Evolutionary conservation across 768 basidiomycete species (phyloP).

Genomic region (Phaeotremella skinneri): DNA sequence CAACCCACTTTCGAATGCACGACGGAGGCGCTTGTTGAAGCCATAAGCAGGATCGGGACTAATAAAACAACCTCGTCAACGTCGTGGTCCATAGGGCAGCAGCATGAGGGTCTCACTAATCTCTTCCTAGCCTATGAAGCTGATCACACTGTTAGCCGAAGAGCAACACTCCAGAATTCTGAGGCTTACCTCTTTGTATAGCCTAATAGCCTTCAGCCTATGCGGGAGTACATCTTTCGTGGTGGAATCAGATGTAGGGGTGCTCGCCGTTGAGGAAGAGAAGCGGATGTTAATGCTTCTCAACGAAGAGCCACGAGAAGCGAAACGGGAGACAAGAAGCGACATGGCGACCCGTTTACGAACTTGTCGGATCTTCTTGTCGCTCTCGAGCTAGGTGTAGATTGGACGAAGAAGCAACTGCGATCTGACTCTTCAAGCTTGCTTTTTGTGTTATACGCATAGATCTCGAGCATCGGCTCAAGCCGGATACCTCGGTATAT

Average conservation of each 20-base stretch:
- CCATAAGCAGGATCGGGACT: slow-evolving; percentile 50
- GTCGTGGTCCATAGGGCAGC: background rate
- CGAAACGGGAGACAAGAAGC: background rate
- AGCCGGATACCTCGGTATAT: too few relatives aligned
- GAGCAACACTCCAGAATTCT: background rate
- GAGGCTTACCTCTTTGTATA: slow-evolving; percentile 49
- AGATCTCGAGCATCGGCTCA: background rate
- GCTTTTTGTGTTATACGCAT: too few relatives aligned
- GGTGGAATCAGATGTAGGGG: background rate
- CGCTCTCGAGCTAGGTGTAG: too few relatives aligned
- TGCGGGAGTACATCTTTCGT: slow-evolving; percentile 5
- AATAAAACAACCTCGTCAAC: background rate
- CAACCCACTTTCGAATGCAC: slow-evolving; percentile 49
- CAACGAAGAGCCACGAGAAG: too few relatives aligned
- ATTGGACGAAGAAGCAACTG: too few relatives aligned
- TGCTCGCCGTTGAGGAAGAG: too few relatives aligned
- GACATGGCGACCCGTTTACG: too few relatives aligned
- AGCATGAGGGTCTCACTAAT: slow-evolving; percentile 33
- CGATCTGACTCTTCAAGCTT: too few relatives aligned
- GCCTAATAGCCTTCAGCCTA: slow-evolving; percentile 45
- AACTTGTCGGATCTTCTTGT: too few relatives aligned
- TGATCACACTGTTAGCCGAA: background rate
- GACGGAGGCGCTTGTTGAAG: slow-evolving; percentile 48
- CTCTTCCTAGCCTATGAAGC: slow-evolving; percentile 15
- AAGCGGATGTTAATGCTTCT: background rate